These are phyloP conservation scores for Juncus effusus DNA, from an alignment of 176 grass and related monocot species.

Conservation along the genomic window DNA sequence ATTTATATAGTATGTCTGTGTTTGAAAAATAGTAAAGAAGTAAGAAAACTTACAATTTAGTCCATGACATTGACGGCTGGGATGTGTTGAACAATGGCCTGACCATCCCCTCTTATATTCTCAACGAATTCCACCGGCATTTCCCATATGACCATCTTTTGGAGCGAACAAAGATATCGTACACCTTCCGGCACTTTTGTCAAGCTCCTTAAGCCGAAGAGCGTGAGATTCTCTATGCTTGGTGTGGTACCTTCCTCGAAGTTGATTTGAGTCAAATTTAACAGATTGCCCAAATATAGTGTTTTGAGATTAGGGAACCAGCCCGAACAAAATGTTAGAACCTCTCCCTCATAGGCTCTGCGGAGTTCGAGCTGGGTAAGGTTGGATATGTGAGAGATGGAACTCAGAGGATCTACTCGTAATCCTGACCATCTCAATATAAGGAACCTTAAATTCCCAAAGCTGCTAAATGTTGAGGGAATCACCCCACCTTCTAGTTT, in stretches of 20 bases:
- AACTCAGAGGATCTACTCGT: slow-evolving; percentile 27
- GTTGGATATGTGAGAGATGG: neutral
- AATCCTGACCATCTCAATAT: slow-evolving; percentile 28
- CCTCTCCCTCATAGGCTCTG: neutral
- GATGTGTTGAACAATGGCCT: too few relatives aligned
- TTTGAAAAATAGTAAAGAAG: too few relatives aligned
- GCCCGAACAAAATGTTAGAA: too few relatives aligned
- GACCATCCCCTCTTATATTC: too few relatives aligned
- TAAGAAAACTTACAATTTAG: too few relatives aligned
- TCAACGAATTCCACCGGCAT: too few relatives aligned
- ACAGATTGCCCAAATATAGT: slow-evolving; percentile 14
- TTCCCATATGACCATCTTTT: too few relatives aligned
- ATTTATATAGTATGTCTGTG: too few relatives aligned
- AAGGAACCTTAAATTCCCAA: slow-evolving; percentile 16
- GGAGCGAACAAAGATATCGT: too few relatives aligned
- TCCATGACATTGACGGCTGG: too few relatives aligned
- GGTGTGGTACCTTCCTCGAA: slow-evolving; percentile 30
- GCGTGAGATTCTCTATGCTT: slow-evolving; percentile 17
- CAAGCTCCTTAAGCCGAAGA: neutral
- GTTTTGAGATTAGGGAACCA: neutral
- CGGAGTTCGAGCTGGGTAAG: slow-evolving; percentile 17
- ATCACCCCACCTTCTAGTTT: slow-evolving; percentile 20
- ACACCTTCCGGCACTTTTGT: too few relatives aligned
- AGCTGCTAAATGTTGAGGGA: neutral
- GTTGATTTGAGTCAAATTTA: slow-evolving; percentile 23